Conservation (phyloP, 345 rosid genomes). For the Brassica carinata region DNA sequence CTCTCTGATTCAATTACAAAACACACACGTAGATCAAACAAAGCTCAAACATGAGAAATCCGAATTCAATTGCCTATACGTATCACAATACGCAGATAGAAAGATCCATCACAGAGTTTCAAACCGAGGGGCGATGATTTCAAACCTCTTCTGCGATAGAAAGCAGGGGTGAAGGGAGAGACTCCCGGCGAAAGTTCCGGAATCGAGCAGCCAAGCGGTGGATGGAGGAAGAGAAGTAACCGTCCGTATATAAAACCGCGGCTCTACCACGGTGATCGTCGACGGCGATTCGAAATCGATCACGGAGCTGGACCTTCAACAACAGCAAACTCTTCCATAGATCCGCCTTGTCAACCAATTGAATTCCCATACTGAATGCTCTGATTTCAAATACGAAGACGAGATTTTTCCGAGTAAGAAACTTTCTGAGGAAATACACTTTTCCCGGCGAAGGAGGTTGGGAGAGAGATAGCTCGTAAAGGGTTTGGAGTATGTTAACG, state of each 20-base stretch:
- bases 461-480: neutral
- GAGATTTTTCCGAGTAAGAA: neutral
- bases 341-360: conserved; percentile 66
- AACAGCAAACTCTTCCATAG: conserved; percentile 75
- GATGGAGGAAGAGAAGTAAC: conserved; percentile 63
- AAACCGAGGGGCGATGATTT: neutral
- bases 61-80: neutral
- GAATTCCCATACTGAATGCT: conserved; percentile 48
- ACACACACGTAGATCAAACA: too few species aligned
- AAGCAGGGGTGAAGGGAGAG: conserved; percentile 77
- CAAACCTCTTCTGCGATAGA: conserved; percentile 77
- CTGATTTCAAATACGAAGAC: neutral
- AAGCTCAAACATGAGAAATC: neutral
- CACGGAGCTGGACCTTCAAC: conserved; percentile 70
- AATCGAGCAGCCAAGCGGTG: conserved; percentile 65
- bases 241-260: conserved; percentile 48
- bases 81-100: neutral
- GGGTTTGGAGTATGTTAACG: neutral
- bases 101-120: neutral
- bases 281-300: conserved; percentile 79
- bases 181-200: conserved; percentile 74
- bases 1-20: neutral
- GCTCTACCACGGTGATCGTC: conserved; percentile 57
- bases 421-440: neutral
- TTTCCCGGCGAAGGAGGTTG: neutral